Percentiles rank a stretch among this genome's conserved stretches.
phyloP scores from a whole-genome alignment of 2,329 filamentous ascomycete species.

The Penicillium brevicompactum region DNA sequence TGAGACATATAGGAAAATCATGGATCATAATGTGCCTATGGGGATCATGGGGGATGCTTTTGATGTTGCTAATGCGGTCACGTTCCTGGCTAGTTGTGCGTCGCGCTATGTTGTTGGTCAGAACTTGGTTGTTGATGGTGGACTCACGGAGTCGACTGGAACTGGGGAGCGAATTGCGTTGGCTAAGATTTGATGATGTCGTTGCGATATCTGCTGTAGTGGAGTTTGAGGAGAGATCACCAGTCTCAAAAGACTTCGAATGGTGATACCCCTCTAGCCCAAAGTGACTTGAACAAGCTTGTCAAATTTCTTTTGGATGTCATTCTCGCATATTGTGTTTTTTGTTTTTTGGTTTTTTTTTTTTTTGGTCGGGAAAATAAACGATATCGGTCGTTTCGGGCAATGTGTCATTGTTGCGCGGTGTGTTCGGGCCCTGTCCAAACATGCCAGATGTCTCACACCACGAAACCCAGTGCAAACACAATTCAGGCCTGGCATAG shows the following conservation, averaged over 20 bases:
- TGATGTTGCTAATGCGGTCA: conserved; percentile 60
- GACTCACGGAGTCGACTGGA: conserved; percentile 19
- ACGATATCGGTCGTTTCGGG: neutral
- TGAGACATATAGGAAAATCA: conserved; percentile 40
- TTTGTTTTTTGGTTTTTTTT: too few relatives aligned
- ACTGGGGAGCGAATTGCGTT: conserved; percentile 4
- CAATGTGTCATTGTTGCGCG: conserved; percentile 4
- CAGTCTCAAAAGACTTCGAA: too few relatives aligned
- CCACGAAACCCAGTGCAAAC: neutral
- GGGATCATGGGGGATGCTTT: conserved; percentile 62
- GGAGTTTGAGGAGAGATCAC: too few relatives aligned
- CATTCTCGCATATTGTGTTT: too few relatives aligned
- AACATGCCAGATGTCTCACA: conserved; percentile 1
- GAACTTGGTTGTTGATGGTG: conserved; percentile 54
- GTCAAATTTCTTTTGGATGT: too few relatives aligned
- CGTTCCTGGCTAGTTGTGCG: conserved; percentile 61
- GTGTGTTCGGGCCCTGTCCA: conserved; percentile 1
- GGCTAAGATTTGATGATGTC: neutral
- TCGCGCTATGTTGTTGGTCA: conserved; percentile 64
- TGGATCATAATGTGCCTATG: conserved; percentile 51
- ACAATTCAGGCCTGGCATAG: neutral
- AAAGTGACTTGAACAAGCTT: too few relatives aligned
- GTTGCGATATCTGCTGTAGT: neutral
- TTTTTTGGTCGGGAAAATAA: too few relatives aligned
- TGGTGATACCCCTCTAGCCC: too few relatives aligned